Conservation (phyloP, 108 stramenopile species). For the Tribonema minus region DNA sequence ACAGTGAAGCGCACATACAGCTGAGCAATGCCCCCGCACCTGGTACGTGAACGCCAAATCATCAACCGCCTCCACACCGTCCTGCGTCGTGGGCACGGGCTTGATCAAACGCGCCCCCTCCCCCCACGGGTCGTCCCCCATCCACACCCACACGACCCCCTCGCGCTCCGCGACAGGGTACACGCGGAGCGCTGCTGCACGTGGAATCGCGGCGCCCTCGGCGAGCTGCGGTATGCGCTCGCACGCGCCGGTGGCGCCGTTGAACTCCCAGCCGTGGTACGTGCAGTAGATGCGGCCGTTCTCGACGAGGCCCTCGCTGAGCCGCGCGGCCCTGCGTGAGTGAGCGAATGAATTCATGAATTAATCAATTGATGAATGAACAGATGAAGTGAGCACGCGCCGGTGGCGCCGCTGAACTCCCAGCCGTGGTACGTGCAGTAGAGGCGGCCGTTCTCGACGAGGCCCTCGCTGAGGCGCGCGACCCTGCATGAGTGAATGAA, state of each 20-base stretch:
- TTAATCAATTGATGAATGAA: no score
- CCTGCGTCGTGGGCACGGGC: constrained; percentile 7
- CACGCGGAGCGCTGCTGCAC: constrained; percentile 11
- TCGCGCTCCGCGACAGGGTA: constrained; percentile 35
- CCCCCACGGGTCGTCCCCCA: constrained; percentile 50
- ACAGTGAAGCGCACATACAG: no score
- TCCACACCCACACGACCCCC: constrained; percentile 55
- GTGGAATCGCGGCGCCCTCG: constrained; percentile 1
- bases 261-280: constrained; percentile 40
- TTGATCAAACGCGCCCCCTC: constrained; percentile 7
- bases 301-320: constrained; percentile 18
- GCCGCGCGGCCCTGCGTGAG: constrained; percentile 15
- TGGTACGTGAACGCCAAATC: not conserved
- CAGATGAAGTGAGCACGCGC: no score
- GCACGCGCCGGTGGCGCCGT: constrained; percentile 15
- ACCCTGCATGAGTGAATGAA: no score
- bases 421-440: constrained; percentile 38
- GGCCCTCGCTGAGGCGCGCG: constrained; percentile 21
- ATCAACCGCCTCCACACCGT: constrained; percentile 2
- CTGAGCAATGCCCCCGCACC: not conserved
- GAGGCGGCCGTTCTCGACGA: constrained; percentile 5
- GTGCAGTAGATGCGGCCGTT: constrained; percentile 17
- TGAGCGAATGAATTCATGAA: no score
- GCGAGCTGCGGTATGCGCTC: constrained; percentile 21
- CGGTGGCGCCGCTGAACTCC: constrained; percentile 9